Evolutionary conservation across 139 green algal genomes (phyloP), one percentile per base, ranked within the genome.

Genomic region (Asterochloris erici): DNA sequence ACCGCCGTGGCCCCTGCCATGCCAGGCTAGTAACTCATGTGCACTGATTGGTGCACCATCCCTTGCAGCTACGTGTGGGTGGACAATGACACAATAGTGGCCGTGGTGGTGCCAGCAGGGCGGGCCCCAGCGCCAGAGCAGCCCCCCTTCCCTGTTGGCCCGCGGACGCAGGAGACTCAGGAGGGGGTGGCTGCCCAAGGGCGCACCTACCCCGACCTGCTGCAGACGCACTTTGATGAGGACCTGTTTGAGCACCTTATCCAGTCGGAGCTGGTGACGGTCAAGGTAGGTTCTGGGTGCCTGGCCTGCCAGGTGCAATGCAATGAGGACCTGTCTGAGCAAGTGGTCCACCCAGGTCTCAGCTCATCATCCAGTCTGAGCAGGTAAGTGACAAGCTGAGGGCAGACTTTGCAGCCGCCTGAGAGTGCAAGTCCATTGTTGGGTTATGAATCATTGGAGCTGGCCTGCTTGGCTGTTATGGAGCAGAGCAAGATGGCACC

Each of bases 171-270:
- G 91, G 91, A 94, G 83, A 98, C 96, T 90, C 90, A 82, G 21
- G 28, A 63, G 26, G 83, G 83, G n/a, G 86, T 89, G 63, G 92
- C 66, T 61, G 64, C 69, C 13, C 77, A 83, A 38, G 82, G 23
- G 24, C 88, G 95, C 54, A 99, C 97, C 0, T 99, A 95, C 86
- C 91, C 90, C 0, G 97, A 99, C 85, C 91, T 99, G 73, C 92
- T 99, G 29, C 95, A 95, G 84, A 91, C 97, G 78, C 84, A 91
- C 26, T 87, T 97, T 84, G 97, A 99, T 85, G 91, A 90, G 73
- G 85, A 92, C 54, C 81, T 96, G 85, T 98, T 99, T 82, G 96
- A 98, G 79, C 91, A 98, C 89, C 98, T 96, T 84, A 89, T 84
- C 78, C 93, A 77, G 14, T 89, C 84, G 2, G 82, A 97, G 84